Conservation (phyloP, 768 basidiomycete genomes). For the Termitomyces sp. region DNA sequence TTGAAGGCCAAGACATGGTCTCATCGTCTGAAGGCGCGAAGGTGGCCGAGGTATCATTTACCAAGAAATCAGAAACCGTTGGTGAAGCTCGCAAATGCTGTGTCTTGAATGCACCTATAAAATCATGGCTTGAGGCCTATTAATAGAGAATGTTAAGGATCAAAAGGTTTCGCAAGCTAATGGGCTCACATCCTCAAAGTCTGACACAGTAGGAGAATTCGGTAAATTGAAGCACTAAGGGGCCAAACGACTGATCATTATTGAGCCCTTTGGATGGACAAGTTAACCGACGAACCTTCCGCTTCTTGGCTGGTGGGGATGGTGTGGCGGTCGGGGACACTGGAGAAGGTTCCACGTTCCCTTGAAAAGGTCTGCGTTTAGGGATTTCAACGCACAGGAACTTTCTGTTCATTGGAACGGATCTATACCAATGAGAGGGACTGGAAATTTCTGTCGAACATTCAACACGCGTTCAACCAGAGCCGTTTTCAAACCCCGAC, state of each 20-base stretch:
- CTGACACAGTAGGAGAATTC: conserved; percentile 21
- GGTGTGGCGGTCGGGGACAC: neutral
- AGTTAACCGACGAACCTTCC: conserved; percentile 1
- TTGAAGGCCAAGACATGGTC: neutral
- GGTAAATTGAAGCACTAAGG: neutral
- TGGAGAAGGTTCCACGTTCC: neutral
- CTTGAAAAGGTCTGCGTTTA: conserved; percentile 8
- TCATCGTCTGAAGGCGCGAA: conserved; percentile 1
- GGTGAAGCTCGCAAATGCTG: conserved; percentile 13
- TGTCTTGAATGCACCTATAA: neutral
- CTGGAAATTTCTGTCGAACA: conserved; percentile 4
- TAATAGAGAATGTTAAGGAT: neutral
- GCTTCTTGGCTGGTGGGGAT: conserved; percentile 15
- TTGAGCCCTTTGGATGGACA: neutral
- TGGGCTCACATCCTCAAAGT: conserved; percentile 15
- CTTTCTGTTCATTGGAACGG: conserved; percentile 12
- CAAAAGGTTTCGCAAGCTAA: neutral
- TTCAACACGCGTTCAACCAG: neutral
- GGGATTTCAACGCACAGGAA: conserved; percentile 20
- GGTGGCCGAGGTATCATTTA: neutral
- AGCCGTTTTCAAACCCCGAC: conserved; percentile 36
- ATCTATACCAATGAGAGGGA: neutral
- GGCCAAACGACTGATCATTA: neutral
- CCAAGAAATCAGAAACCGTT: conserved; percentile 18
- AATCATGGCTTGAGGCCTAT: neutral